Percentiles rank a stretch among this genome's conserved stretches.
Evolutionary conservation across 148 eudicot species (phyloP).

Genomic region (Cornus suecica): DNA sequence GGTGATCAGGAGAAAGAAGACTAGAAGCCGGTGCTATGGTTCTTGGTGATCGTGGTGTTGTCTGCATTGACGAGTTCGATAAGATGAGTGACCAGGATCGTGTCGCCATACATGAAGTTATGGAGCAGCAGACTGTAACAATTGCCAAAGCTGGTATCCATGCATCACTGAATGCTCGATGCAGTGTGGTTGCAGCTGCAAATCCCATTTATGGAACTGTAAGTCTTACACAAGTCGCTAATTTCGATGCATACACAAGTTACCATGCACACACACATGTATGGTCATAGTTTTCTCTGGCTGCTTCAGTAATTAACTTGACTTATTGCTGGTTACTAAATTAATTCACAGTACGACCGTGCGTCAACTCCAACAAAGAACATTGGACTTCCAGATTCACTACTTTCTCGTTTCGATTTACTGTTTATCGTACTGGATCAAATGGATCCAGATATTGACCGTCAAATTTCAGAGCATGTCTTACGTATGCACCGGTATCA

Average conservation of each 20-base stretch:
- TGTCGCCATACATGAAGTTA: conserved; percentile 99
- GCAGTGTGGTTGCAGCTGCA: conserved; percentile 99
- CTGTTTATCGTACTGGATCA: conserved; percentile 97
- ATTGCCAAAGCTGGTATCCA: conserved; percentile 99
- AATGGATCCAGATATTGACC: conserved; percentile 98
- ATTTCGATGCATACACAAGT: not conserved
- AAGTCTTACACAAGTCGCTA: conserved; percentile 29
- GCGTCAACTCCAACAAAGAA: conserved; percentile 97
- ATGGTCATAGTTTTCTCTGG: not conserved
- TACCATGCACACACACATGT: not conserved
- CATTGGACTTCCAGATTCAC: conserved; percentile 93
- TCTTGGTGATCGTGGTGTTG: conserved; percentile 98
- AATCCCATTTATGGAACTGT: conserved; percentile 99
- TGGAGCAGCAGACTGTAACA: conserved; percentile 99
- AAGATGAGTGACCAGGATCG: conserved; percentile 99
- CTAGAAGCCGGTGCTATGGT: conserved; percentile 99
- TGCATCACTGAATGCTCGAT: conserved; percentile 97
- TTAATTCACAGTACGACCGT: conserved; percentile 78
- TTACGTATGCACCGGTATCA: conserved; percentile 93
- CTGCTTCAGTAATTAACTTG: not conserved
- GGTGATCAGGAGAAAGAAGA: conserved; percentile 88
- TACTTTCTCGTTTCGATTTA: conserved; percentile 97
- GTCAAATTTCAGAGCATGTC: conserved; percentile 91
- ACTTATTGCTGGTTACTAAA: conserved; percentile 8
- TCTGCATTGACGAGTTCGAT: conserved; percentile 98